These are phyloP conservation scores for Cytidiella melzeri DNA, from an alignment of 768 basidiomycete genomes.

Conservation along the genomic window DNA sequence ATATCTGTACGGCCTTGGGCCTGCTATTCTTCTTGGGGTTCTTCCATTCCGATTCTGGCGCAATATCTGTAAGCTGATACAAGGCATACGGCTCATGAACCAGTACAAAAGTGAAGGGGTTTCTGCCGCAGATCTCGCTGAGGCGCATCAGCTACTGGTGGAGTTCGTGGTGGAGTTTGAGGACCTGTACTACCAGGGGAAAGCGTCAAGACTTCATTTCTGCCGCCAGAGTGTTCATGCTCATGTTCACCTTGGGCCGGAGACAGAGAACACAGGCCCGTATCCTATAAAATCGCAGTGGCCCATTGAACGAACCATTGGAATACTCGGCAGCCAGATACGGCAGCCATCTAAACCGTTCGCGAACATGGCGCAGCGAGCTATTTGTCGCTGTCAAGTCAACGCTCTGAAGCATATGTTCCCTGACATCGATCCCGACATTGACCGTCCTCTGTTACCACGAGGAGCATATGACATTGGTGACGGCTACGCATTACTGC, in stretches of 20 bases:
- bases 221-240: constrained; percentile 27
- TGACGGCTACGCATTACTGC: constrained; percentile 19
- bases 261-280: constrained; percentile 20
- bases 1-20: constrained; percentile 20
- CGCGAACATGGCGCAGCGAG: constrained; percentile 20
- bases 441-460: constrained; percentile 1
- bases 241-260: constrained; percentile 23
- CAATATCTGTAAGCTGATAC: constrained; percentile 24
- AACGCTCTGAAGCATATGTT: constrained; percentile 22
- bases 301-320: constrained; percentile 22
- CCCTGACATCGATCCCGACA: constrained; percentile 15
- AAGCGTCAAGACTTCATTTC: constrained; percentile 27
- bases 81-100: constrained; percentile 17
- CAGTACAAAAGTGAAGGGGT: constrained; percentile 17
- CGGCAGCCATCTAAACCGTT: constrained; percentile 20
- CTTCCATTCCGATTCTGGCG: constrained; percentile 20
- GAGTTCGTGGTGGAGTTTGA: constrained; percentile 31
- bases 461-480: constrained; percentile 14
- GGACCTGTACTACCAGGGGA: constrained; percentile 27
- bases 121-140: constrained; percentile 7
- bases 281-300: constrained; percentile 13
- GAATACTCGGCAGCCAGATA: constrained; percentile 21
- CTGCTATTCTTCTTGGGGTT: constrained; percentile 20
- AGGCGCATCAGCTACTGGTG: constrained; percentile 20
- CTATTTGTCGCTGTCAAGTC: constrained; percentile 14